These are phyloP conservation scores for Striga asiatica DNA, from an alignment of 257 asterid species.

Conservation along the genomic window DNA sequence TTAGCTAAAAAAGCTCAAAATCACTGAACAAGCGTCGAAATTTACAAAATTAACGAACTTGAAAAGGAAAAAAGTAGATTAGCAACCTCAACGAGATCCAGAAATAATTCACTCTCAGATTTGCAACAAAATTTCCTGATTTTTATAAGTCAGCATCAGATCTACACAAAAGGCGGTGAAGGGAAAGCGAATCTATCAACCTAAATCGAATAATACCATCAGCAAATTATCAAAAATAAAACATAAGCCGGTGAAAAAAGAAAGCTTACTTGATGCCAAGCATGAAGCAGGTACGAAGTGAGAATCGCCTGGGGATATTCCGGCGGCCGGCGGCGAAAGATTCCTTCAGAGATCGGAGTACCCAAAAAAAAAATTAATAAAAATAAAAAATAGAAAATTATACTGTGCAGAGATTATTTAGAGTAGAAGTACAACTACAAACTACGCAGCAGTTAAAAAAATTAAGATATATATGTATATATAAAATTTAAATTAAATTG, in stretches of 20 bases:
- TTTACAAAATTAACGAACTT: background rate
- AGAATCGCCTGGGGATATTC: constrained; percentile 9
- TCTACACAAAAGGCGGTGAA: constrained; percentile 11
- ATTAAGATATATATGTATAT: constrained; percentile 12
- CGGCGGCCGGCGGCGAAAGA: constrained; percentile 30
- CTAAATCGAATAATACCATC: constrained; percentile 3
- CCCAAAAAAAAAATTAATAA: constrained; percentile 12
- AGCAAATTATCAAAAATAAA: background rate
- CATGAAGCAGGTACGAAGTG: constrained; percentile 9
- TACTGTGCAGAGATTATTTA: constrained; percentile 31
- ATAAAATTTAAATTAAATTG: background rate
- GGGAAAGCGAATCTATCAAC: background rate
- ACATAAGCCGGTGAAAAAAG: constrained; percentile 2
- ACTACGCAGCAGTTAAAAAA: constrained; percentile 33
- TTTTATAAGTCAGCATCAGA: constrained; percentile 21
- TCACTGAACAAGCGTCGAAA: background rate
- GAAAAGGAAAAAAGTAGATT: background rate
- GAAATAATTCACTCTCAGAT: constrained; percentile 4
- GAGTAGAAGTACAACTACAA: constrained; percentile 27
- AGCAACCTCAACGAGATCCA: constrained; percentile 28
- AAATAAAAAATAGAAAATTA: constrained; percentile 2
- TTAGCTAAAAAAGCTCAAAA: constrained; percentile 16
- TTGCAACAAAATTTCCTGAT: constrained; percentile 3
- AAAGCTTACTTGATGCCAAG: constrained; percentile 14
- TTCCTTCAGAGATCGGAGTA: constrained; percentile 27